Evolutionary conservation across 805 yeast genomes (phyloP), one percentile per base, ranked within the genome.

Genomic region (Scheffersomyces amazonensis): DNA sequence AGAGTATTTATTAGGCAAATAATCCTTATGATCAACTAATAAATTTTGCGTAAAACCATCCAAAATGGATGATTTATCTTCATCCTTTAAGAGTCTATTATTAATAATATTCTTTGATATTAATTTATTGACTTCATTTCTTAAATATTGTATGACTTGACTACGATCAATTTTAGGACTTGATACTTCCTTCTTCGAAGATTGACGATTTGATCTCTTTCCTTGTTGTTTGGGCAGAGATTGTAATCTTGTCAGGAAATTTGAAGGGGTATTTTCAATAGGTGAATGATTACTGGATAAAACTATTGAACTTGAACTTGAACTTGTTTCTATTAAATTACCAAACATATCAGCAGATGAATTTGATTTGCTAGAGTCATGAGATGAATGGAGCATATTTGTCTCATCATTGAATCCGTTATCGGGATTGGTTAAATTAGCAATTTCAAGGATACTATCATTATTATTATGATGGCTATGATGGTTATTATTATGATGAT

Each of bases 21-120:
- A 39, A 16, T 27, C 30, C 32, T 40, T 36, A 30, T 46, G 45
- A 35, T 51, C 54, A 8, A 23, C 21, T 12, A 49, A 20, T 15
- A 51, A 25, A 25, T 39, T 51, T 6, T 41, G 35, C 9, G 46
- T 20, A 33, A 51, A 42, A 11, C 43, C 27, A 36, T 48, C 50
- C 11, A 49, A 13, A 21, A 49, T 13, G 7, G 30, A 30, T 5
- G 39, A 27, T 31, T 46, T 48, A 19, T 49, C 50, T 15, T 23
- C 31, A 8, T 43, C 41, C 13, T 37, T 34, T 21, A 41, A 29
- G 1, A 20, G 2, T 3, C 27, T 27, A 34, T 44, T 50, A 11
- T 48, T 39, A 18, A 41, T n/a, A 4, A 47, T 36, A 8, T 28
- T 29, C n/a, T 24, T 34, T 1, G 32, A 24, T 10, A 44, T 37